Base-by-base conservation (phyloP, 805 yeast genomes). In the Wickerhamomyces hampshirensis region DNA sequence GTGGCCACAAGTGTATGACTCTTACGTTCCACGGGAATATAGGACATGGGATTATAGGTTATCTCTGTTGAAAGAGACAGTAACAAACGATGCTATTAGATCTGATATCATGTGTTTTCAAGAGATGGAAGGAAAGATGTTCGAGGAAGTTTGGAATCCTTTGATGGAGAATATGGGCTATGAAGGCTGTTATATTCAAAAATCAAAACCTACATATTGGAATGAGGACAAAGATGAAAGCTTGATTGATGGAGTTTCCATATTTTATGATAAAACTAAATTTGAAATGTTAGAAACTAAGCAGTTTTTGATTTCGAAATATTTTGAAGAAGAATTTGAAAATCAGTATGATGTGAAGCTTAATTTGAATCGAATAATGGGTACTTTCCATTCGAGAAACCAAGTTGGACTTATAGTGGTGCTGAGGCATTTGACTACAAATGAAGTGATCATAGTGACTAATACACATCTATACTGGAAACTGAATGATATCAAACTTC, bases 401-500 rank as follows among this genome's bases (percentile, higher is more conserved):
- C 80, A 80, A 19, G 83, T 78, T 4, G 80, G 75, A 4, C 39
- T 75, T 3, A 56, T 77, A n/a, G 60, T 71, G 5, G 69, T 69
- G 10, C 51, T 77, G 26, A 55, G 59, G 37, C 83, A 77, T 48
- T 59, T 54, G 33, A 46, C 38, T 1, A 63, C 75, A 0, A 55
- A 59, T 9, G 58, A 66, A 23, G 45, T 55, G 4, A 50, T 77
- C 4, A 69, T 73, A 27, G 63, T 75, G 2, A 59, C 77, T n/a
- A 77, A 75, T 42, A 77, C 83, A 0, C 84, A 77, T 51, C 55
- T 77, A 8, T 77, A 77, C 47, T 77, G 84, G 84, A 68, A 70
- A 43, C 68, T 61, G 34, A 66, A 69, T 32, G 78, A 75, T 45
- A 77, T 77, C 15, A 76, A 74, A 46, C 57, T 75, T 6, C 48